Base-by-base conservation (phyloP, 495 filamentous ascomycete genomes). In the Stereocaulon alpinum region DNA sequence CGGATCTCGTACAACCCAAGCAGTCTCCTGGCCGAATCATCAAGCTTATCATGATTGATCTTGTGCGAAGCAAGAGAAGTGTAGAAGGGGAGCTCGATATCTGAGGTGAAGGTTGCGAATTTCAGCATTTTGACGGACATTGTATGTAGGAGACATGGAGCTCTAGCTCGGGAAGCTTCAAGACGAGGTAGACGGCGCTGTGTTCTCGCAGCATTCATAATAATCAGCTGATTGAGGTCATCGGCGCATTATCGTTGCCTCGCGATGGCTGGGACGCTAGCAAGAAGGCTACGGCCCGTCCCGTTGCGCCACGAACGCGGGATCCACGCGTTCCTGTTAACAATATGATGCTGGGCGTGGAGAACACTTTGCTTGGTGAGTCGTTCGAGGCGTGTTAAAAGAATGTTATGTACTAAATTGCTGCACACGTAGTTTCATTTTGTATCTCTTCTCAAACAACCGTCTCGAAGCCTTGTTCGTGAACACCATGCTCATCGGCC, bases 31-130 rank as follows among this genome's bases (percentile, higher is more conserved):
- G 91, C 87, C 17, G 93, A 93, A 66, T 93, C 90, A 71, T 95
- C 86, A 43, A 98, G 87, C 75, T 87, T 94, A 73, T 96, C 93
- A 81, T 95, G 86, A 67, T 98, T 89, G 66, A 98, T 88, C 72
- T 98, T 98, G 53, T 82, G 87, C 10, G 84, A 82, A 48, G 91
- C 91, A 27, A 98, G 81, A 41, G 89, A 83, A 41, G 86, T 86
- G 68, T 96, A 97, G 71, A 98, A 98, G 22, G 89, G 89, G 24
- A 96, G 77, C 67, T 98, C 93, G 63, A 97, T 88, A 72, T 96
- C 90, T 30, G 92, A 96, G 27, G 82, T 79, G 79, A 95, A 97
- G 0, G 91, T 83, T 45, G 87, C 85, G 72, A 90, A 97, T 65
- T 80, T 81, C 56, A 84, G 47, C 65, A 67, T 67, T 32, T 42